These are phyloP conservation scores for Phytophthora litchii DNA, from an alignment of 352 stramenopile species.

Conservation along the genomic window DNA sequence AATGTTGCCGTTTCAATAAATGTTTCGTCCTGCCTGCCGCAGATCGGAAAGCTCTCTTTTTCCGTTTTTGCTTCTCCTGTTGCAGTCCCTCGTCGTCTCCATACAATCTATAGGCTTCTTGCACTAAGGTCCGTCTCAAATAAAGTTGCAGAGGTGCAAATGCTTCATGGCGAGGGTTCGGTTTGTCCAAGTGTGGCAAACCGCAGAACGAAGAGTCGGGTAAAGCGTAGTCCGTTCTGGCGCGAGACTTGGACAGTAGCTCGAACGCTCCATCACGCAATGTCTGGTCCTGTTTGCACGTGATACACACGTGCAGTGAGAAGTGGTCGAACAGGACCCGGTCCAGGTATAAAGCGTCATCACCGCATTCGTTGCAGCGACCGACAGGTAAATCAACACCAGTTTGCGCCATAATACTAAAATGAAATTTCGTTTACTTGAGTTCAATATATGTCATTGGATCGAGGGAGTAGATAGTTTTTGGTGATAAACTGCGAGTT, in stretches of 20 bases:
- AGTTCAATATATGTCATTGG: slow-evolving; percentile 16
- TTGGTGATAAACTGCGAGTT: too few relatives aligned
- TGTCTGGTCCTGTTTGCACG: slow-evolving; percentile 66
- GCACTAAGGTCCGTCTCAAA: slow-evolving; percentile 52
- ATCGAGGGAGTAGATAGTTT: slow-evolving; percentile 7
- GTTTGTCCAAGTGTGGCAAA: slow-evolving; percentile 53
- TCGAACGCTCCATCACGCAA: slow-evolving; percentile 60
- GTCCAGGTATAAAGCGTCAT: slow-evolving; percentile 58
- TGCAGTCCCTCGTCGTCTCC: slow-evolving; percentile 47
- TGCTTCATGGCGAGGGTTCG: slow-evolving; percentile 67
- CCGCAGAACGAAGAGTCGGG: slow-evolving; percentile 66
- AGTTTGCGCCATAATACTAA: slow-evolving; percentile 1
- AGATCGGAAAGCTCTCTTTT: slow-evolving; percentile 51
- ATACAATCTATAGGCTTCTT: slow-evolving; percentile 62
- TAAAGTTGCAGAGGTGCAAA: slow-evolving; percentile 76
- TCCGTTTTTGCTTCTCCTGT: slow-evolving; percentile 49
- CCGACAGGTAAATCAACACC: slow-evolving; percentile 37
- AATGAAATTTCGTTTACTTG: slow-evolving; percentile 1
- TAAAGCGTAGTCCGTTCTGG: slow-evolving; percentile 61
- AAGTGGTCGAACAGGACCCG: slow-evolving; percentile 57
- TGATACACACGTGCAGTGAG: slow-evolving; percentile 57
- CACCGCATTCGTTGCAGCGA: slow-evolving; percentile 54
- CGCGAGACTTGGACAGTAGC: slow-evolving; percentile 63
- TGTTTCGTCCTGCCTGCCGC: slow-evolving; percentile 63
- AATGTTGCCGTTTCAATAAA: slow-evolving; percentile 53